phyloP scores from a whole-genome alignment of 495 filamentous ascomycete genomes.

The Jackrogersella minutella region DNA sequence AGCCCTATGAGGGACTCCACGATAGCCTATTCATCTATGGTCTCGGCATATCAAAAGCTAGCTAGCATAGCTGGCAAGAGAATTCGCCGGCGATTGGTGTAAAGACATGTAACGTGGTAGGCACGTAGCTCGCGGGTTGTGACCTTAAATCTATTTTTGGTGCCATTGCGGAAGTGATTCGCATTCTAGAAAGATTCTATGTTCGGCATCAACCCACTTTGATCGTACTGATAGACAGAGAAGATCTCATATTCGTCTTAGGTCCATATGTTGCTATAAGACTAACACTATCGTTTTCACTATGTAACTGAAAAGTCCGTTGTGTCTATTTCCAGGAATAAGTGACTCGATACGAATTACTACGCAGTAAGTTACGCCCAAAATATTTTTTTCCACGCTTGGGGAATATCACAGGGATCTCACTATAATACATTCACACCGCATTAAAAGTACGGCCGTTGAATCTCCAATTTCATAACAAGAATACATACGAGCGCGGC shows the following conservation, averaged over 20 bases:
- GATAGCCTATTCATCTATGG: conserved; percentile 10
- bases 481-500: no score
- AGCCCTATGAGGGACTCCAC: conserved; percentile 26
- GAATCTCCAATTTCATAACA: no score
- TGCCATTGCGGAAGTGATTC: not conserved
- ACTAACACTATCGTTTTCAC: not conserved
- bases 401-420: no score
- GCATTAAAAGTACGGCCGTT: no score
- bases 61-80: conserved; percentile 13
- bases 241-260: not conserved
- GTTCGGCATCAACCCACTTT: not conserved
- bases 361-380: no score
- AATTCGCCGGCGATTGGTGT: not conserved
- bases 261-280: not conserved
- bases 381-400: no score
- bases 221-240: not conserved
- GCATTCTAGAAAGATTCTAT: conserved; percentile 22
- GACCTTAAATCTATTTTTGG: conserved; percentile 25
- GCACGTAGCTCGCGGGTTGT: not conserved
- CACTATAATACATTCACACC: no score
- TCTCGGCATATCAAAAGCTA: conserved; percentile 29
- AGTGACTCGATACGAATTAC: no score
- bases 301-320: not conserved
- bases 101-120: conserved; percentile 28
- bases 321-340: no score